Evolutionary conservation across 2,329 filamentous ascomycete species (phyloP).

Genomic region (Colletotrichum musae): DNA sequence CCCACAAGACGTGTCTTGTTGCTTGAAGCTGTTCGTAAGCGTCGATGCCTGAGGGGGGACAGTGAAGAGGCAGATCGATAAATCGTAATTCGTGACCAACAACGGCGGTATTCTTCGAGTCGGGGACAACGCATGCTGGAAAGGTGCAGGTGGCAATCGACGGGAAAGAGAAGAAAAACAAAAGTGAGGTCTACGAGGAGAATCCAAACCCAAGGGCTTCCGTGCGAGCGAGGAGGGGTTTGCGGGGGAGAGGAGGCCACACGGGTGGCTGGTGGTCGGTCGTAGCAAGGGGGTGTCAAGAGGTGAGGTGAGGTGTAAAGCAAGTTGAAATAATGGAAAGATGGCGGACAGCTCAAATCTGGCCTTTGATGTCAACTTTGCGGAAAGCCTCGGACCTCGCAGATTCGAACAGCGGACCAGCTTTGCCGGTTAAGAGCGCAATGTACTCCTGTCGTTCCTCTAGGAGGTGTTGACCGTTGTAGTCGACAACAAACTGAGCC

Average conservation of each 20-base stretch:
- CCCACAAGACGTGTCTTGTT: slow-evolving; percentile 13
- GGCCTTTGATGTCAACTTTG: slow-evolving; percentile 96
- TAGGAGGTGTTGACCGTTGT: slow-evolving; percentile 82
- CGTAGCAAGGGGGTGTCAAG: slow-evolving; percentile 6
- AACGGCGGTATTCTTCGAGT: slow-evolving; percentile 26
- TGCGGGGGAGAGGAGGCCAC: slow-evolving; percentile 2
- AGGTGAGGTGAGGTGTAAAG: slow-evolving; percentile 30
- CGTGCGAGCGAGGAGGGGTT: slow-evolving; percentile 3
- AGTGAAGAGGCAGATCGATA: slow-evolving; percentile 15
- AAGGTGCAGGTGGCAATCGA: slow-evolving; percentile 23
- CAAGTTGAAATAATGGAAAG: slow-evolving; percentile 32
- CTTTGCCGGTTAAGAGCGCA: slow-evolving; percentile 81
- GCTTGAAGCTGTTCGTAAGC: slow-evolving; percentile 37
- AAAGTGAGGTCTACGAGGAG: slow-evolving; percentile 33
- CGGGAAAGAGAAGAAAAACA: slow-evolving; percentile 18
- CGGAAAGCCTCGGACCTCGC: slow-evolving; percentile 82
- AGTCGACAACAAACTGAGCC: slow-evolving; percentile 88
- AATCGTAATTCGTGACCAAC: slow-evolving; percentile 31
- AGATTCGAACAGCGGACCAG: slow-evolving; percentile 79
- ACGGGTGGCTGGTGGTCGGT: neutral
- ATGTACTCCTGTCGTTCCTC: slow-evolving; percentile 83
- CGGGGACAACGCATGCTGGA: slow-evolving; percentile 31
- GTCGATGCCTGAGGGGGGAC: slow-evolving; percentile 27
- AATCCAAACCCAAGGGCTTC: slow-evolving; percentile 3
- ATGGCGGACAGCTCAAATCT: slow-evolving; percentile 74